Evolutionary conservation across 768 basidiomycete species (phyloP).

Genomic region (Pleurotus tuber-regium): DNA sequence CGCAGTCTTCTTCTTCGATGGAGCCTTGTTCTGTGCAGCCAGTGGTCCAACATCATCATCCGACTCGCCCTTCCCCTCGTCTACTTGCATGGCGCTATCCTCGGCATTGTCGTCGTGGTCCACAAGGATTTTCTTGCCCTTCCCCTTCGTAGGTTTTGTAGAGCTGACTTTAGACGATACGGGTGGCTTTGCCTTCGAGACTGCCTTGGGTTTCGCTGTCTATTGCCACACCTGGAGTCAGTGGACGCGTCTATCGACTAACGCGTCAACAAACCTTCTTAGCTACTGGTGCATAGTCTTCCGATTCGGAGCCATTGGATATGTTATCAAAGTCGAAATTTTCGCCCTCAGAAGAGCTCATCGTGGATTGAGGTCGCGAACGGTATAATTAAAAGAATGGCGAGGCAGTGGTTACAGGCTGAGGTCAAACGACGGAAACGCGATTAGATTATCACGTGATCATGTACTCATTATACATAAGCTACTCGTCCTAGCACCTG

Average conservation of each 20-base stretch:
- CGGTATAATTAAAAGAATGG: background rate
- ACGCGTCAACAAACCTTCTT: slow-evolving; percentile 44
- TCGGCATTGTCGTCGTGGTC: slow-evolving; percentile 40
- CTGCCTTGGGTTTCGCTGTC: slow-evolving; percentile 20
- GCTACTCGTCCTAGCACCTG: too few relatives aligned
- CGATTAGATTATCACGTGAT: slow-evolving; percentile 1
- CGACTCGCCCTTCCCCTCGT: slow-evolving; percentile 6
- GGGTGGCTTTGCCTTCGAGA: slow-evolving; percentile 25
- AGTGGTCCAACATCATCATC: slow-evolving; percentile 13
- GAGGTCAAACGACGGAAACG: background rate
- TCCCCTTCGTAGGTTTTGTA: slow-evolving; percentile 38
- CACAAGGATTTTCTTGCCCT: slow-evolving; percentile 32
- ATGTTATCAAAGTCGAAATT: slow-evolving; percentile 59
- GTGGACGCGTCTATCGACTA: slow-evolving; percentile 12
- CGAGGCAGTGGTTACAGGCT: background rate
- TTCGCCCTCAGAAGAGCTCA: slow-evolving; percentile 78
- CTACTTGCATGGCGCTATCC: slow-evolving; percentile 25
- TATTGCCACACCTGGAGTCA: background rate
- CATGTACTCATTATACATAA: too few relatives aligned
- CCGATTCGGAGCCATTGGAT: slow-evolving; percentile 60
- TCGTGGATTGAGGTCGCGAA: slow-evolving; percentile 22
- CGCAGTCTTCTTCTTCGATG: slow-evolving; percentile 80
- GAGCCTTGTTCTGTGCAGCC: slow-evolving; percentile 47
- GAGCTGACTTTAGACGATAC: slow-evolving; percentile 26
- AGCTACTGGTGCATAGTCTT: slow-evolving; percentile 58